Conservation (phyloP, 345 rosid species). For the Citrus maxima region DNA sequence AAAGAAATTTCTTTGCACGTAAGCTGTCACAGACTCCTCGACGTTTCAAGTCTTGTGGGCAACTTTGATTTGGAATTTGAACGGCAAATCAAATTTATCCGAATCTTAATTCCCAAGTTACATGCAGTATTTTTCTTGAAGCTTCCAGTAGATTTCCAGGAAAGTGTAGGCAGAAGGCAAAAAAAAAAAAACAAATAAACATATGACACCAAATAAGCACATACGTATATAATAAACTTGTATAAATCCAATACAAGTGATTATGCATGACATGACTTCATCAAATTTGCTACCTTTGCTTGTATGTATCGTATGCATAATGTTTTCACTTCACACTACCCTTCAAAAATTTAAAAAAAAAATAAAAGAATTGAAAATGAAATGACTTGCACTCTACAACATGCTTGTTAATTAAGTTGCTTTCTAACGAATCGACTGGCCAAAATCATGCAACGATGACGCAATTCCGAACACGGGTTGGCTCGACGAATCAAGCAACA, state of each 20-base stretch:
- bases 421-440: background rate
- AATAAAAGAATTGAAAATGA: background rate
- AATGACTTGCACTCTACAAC: background rate
- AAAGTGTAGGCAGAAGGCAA: background rate
- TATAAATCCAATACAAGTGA: background rate
- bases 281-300: too few species aligned
- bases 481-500: background rate
- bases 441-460: background rate
- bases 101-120: background rate
- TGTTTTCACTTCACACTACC: background rate
- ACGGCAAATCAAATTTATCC: background rate
- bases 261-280: conserved; percentile 3
- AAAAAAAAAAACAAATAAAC: too few species aligned
- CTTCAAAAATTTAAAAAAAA: background rate
- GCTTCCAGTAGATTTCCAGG: conserved; percentile 3
- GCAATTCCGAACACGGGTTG: background rate
- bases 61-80: background rate
- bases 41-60: background rate
- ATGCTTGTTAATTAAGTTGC: background rate
- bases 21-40: background rate
- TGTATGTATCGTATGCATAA: background rate
- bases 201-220: too few species aligned
- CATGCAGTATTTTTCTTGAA: background rate
- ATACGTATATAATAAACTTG: too few species aligned
- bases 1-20: background rate